Percentiles rank a stretch among this genome's conserved stretches.
phyloP scores from a whole-genome alignment of 208 protist genomes.

The Naegleria gruberi region DNA sequence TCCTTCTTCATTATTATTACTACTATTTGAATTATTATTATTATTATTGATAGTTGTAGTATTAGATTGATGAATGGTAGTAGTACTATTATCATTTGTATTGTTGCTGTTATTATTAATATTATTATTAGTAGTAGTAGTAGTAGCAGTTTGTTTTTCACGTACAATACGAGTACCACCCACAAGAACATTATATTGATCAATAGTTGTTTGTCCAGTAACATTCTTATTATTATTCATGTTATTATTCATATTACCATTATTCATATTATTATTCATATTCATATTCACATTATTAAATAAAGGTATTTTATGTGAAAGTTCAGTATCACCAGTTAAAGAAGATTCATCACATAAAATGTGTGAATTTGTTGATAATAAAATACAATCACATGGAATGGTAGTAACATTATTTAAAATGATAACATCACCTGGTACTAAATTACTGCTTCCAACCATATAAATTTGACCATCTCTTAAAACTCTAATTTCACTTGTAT shows the following conservation, averaged over 20 bases:
- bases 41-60: not conserved
- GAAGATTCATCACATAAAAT: not conserved
- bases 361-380: not conserved
- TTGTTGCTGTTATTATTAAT: too few relatives aligned
- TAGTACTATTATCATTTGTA: too few relatives aligned
- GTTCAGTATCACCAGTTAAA: not conserved
- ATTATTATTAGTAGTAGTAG: not conserved
- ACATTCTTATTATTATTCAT: not conserved
- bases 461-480: not conserved
- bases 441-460: not conserved
- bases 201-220: not conserved
- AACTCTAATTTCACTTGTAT: not conserved
- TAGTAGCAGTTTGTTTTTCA: not conserved
- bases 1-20: not conserved
- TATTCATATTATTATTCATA: not conserved
- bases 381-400: not conserved
- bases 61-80: not conserved
- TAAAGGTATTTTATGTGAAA: not conserved
- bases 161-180: not conserved
- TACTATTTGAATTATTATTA: not conserved
- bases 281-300: not conserved
- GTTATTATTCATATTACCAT: not conserved
- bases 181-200: not conserved
- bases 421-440: constrained; percentile 17
- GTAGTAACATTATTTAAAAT: not conserved